phyloP scores from a whole-genome alignment of 2,329 filamentous ascomycete species.

The Phyllosticta paracitricarpa region DNA sequence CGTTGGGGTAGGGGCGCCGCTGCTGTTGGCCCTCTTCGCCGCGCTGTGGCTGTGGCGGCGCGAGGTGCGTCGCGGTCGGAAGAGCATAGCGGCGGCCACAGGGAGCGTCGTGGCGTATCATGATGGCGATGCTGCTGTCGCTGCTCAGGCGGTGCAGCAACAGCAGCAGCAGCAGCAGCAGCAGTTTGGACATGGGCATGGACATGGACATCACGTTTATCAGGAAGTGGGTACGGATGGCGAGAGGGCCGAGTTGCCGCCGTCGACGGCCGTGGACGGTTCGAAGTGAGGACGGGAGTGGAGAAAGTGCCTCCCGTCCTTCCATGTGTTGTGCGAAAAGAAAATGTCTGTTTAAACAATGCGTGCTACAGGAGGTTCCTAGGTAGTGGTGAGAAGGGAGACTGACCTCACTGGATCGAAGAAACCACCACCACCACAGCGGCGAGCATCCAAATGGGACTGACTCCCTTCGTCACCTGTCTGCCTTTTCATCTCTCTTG shows the following conservation, averaged over 20 bases:
- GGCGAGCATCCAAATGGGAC: no score
- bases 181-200: not conserved
- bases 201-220: not conserved
- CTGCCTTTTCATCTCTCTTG: no score
- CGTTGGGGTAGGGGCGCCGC: slow-evolving; percentile 5
- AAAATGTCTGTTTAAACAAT: no score
- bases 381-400: no score
- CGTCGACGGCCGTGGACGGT: no score
- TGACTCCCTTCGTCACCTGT: no score
- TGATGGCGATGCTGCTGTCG: not conserved
- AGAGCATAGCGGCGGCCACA: not conserved
- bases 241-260: not conserved
- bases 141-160: not conserved
- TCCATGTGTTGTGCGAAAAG: no score
- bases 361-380: no score
- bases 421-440: no score
- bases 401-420: no score
- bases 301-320: no score
- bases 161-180: not conserved
- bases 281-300: no score
- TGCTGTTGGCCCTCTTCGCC: slow-evolving; percentile 1
- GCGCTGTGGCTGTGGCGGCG: not conserved
- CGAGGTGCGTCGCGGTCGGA: not conserved
- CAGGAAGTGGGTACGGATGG: not conserved
- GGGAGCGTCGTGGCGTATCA: not conserved